Evolutionary conservation across 176 grass and related monocot genomes (phyloP), one percentile per base, ranked within the genome.

Genomic region (Dendrocalamus sinicus): DNA sequence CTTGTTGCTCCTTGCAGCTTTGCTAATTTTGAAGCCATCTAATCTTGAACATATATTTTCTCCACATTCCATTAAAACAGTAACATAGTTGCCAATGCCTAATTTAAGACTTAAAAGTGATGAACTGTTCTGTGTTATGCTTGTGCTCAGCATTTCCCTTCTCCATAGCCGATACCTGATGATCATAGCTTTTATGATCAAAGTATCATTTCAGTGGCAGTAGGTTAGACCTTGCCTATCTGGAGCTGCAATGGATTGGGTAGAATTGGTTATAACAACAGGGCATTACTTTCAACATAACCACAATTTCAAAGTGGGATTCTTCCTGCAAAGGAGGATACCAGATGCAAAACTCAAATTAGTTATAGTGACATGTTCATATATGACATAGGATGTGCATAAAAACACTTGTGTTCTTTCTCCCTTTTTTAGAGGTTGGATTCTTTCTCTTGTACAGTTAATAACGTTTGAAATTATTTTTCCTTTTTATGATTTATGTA

Each of bases 1-100:
- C 55, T 84, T 78, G 44, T 84, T 82, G 39, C 24, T 81, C 53
- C 47, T 88, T 85, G 73, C 44, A 51, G 9, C 1, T n/a, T 55
- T 47, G 13, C 13, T 68, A 26, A 47, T 60, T 67, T 16, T 23
- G 51, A 52, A 76, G 8, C n/a, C n/a, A 52, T 64, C 52, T 45
- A 70, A 69, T 83, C 12, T 23, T 87, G 61, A 76, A 60, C 43
- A 54, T 37, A 24, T 41, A 69, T 71, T 37, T 90, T 77, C 37
- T 32, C 40, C 51, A 75, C 43, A 53, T 47, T 84, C 32, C 22
- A 76, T 54, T 69, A 28, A 37, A 75, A 60, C 9, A 72, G 26
- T 58, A 40, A 30, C 12, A 22, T 4, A 23, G 17, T 35, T 68
- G 6, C 51, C 4, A 22, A 9, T 70, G 13, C 39, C 7, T 70